A percentile compares a stretch with the other conserved stretches of the same genome.
Conservation (phyloP, 257 asterid species). For the Gentiana straminea region DNA sequence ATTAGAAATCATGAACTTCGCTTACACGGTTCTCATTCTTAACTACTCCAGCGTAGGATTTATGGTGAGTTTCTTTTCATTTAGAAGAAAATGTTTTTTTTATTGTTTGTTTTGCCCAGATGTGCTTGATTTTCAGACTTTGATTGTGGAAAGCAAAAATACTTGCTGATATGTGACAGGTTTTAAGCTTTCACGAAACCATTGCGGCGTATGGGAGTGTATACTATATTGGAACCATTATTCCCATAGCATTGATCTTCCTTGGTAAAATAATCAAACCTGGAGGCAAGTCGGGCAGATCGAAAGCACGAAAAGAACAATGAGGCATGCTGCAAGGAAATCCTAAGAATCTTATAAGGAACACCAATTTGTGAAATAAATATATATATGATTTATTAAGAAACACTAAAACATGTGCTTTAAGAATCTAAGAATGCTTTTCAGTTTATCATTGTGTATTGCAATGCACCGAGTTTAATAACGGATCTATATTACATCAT, state of each 20-base stretch:
- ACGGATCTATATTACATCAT: too few relatives aligned
- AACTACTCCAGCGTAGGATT: slow-evolving; percentile 91
- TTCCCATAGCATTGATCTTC: slow-evolving; percentile 50
- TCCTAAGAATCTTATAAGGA: too few relatives aligned
- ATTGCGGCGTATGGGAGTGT: slow-evolving; percentile 68
- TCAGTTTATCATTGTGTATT: too few relatives aligned
- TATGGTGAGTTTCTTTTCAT: slow-evolving; percentile 32
- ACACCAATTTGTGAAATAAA: too few relatives aligned
- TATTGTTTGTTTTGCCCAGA: too few relatives aligned
- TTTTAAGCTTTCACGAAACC: slow-evolving; percentile 72
- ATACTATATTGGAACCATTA: slow-evolving; percentile 66
- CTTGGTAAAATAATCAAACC: slow-evolving; percentile 72
- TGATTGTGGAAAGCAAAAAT: background rate
- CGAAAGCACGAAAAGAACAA: slow-evolving; percentile 64
- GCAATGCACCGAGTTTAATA: too few relatives aligned
- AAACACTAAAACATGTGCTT: too few relatives aligned
- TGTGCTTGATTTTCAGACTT: background rate
- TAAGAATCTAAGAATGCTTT: too few relatives aligned
- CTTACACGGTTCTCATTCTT: slow-evolving; percentile 62
- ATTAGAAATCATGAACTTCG: slow-evolving; percentile 43
- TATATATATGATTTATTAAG: too few relatives aligned
- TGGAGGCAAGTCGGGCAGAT: slow-evolving; percentile 44
- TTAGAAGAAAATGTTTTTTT: background rate
- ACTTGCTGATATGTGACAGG: slow-evolving; percentile 31
- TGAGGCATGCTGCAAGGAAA: slow-evolving; percentile 17